Evolutionary conservation across 2,329 filamentous ascomycete species (phyloP).

Genomic region (Microcyclospora pomicola): DNA sequence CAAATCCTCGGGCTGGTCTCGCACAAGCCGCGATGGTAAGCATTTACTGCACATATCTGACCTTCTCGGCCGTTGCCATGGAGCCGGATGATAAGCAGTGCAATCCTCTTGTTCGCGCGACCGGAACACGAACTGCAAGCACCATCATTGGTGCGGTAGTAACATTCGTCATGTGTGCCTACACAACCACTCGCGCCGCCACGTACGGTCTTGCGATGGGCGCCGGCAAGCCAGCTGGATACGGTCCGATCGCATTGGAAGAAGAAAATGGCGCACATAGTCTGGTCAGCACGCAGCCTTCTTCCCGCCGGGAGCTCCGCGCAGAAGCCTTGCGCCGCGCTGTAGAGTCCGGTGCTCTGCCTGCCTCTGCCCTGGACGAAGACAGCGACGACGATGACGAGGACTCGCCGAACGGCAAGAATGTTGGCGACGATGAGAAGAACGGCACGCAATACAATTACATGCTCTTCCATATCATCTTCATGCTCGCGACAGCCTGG

Average conservation of each 20-base stretch:
- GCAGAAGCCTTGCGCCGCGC: constrained; percentile 80
- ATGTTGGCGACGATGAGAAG: constrained; percentile 74
- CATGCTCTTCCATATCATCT: constrained; percentile 89
- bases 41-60: constrained; percentile 96
- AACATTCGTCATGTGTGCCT: constrained; percentile 92
- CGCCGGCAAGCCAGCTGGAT: constrained; percentile 37
- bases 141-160: constrained; percentile 87
- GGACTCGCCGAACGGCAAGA: constrained; percentile 43
- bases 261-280: constrained; percentile 66
- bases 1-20: constrained; percentile 83
- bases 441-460: constrained; percentile 91
- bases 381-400: constrained; percentile 52
- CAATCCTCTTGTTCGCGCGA: constrained; percentile 79
- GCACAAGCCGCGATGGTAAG: constrained; percentile 97
- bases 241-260: constrained; percentile 50
- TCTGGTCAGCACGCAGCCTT: constrained; percentile 74
- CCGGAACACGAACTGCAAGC: constrained; percentile 77
- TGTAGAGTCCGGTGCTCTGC: constrained; percentile 82
- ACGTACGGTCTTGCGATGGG: constrained; percentile 75
- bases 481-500: constrained; percentile 92
- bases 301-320: constrained; percentile 74
- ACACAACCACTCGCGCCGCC: constrained; percentile 90
- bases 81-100: constrained; percentile 89
- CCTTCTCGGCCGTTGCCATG: constrained; percentile 97
- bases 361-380: constrained; percentile 70